Base-by-base conservation (phyloP, 2,329 filamentous ascomycete genomes). In the Dryadomyces sulphureus region DNA sequence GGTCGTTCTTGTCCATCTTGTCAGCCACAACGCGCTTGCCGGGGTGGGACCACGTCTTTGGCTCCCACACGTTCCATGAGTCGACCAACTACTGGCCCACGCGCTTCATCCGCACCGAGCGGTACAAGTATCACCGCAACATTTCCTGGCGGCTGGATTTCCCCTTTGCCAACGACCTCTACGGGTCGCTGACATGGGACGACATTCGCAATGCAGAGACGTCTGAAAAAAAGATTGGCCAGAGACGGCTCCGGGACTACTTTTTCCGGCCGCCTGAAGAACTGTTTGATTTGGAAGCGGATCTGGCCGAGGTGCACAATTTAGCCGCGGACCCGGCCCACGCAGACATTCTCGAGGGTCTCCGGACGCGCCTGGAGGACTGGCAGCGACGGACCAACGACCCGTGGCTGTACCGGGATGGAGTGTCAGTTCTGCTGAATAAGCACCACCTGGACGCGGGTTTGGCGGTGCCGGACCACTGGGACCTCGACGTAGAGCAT, bases 51-150 rank as follows among this genome's bases (percentile, higher is more conserved):
- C 59, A 64, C 11, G 63, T 72, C 7, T 71, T 66, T 48, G 68
- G 69, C 16, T 70, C 67, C 1, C 69, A 73, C 53, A 72, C 70
- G 1, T 72, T 70, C 52, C 68, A 73, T 46, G 68, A 72, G 48
- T 57, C 67, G 2, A 62, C 61, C 6, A 70, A 71, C 50, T 72
- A 71, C 55, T 73, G 63, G 61, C 68, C 70, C 0, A 73, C 68
- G 1, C 61, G 68, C 12, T 66, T 61, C 50, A 56, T 72, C 32
- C 65, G 68, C n/a, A 61, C 55, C 2, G 53, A 52, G 0, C 54
- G 56, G 5, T 70, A 61, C 59, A 72, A 72, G 52, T 72, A 72
- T 51, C 69, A 72, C 50, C 63, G 69, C 16, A 72, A 72, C 42
- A 56, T 72, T 0, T 63, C 64, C 14, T 71, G 65, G 66, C 57